phyloP scores from a whole-genome alignment of 164 flowering plant genomes.

The Annona cherimola region DNA sequence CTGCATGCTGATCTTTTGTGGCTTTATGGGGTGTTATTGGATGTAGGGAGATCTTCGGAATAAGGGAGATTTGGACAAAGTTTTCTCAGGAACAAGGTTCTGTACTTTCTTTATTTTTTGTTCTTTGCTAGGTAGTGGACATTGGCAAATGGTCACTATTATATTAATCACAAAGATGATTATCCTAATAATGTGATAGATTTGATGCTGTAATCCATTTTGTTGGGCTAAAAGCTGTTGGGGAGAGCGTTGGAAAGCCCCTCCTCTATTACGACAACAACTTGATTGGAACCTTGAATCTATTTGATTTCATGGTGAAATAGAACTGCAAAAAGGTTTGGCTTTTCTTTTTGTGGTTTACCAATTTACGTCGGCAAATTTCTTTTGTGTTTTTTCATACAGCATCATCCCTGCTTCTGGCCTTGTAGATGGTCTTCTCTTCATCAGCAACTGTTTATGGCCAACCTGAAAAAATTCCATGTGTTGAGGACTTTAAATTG shows the following conservation, averaged over 20 bases:
- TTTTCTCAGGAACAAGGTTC: conserved; percentile 57
- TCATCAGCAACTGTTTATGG: no score
- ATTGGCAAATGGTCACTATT: neutral
- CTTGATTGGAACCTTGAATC: conserved; percentile 75
- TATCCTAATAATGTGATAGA: conserved; percentile 27
- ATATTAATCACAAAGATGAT: neutral
- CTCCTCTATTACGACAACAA: conserved; percentile 72
- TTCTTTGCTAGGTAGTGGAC: no score
- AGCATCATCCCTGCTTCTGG: no score
- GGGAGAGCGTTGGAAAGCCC: conserved; percentile 84
- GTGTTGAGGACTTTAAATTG: no score
- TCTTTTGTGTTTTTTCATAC: no score
- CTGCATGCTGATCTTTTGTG: conserved; percentile 6
- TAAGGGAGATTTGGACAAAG: conserved; percentile 71
- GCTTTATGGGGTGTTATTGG: conserved; percentile 2
- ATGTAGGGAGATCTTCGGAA: conserved; percentile 78
- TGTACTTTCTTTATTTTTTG: neutral
- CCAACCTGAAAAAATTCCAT: no score
- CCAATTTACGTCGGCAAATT: no score
- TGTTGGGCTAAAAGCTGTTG: conserved; percentile 97
- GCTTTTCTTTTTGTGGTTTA: no score
- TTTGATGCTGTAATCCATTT: conserved; percentile 97
- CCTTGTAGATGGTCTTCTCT: no score
- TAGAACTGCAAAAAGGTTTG: conserved; percentile 75
- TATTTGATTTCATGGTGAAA: conserved; percentile 72